phyloP scores from a whole-genome alignment of 179 eudicot species.

The Spergularia azorica region DNA sequence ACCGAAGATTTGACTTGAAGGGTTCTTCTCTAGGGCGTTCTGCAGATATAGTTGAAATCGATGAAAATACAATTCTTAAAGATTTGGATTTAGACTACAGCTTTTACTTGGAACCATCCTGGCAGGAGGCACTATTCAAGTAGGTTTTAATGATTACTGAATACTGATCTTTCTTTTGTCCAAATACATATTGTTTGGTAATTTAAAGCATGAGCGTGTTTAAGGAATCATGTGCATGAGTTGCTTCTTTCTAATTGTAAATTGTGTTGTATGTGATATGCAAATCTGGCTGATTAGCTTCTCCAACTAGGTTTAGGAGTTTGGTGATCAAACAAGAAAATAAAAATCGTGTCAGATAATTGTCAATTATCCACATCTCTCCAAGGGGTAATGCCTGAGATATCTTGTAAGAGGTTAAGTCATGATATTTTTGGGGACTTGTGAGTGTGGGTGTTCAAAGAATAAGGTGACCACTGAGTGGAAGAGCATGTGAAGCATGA shows the following conservation, averaged over 20 bases:
- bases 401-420: background rate
- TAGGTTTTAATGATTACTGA: conserved; percentile 41
- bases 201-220: background rate
- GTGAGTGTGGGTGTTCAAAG: background rate
- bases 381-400: background rate
- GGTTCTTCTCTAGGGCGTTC: conserved; percentile 97
- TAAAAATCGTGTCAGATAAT: background rate
- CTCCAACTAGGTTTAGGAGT: no score
- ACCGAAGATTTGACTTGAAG: conserved; percentile 89
- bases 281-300: no score
- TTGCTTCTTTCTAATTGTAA: background rate
- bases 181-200: background rate
- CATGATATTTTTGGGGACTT: background rate
- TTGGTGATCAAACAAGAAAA: background rate
- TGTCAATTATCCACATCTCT: background rate
- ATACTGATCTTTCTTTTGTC: background rate
- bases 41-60: conserved; percentile 92
- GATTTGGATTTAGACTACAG: conserved; percentile 90
- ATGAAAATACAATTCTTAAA: conserved; percentile 92
- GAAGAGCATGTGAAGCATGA: background rate
- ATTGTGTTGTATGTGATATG: background rate
- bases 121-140: conserved; percentile 78
- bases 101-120: conserved; percentile 94
- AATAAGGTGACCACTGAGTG: background rate
- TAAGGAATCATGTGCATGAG: background rate